Conservation (phyloP, 441 rosid species). For the Gossypium trilobum region DNA sequence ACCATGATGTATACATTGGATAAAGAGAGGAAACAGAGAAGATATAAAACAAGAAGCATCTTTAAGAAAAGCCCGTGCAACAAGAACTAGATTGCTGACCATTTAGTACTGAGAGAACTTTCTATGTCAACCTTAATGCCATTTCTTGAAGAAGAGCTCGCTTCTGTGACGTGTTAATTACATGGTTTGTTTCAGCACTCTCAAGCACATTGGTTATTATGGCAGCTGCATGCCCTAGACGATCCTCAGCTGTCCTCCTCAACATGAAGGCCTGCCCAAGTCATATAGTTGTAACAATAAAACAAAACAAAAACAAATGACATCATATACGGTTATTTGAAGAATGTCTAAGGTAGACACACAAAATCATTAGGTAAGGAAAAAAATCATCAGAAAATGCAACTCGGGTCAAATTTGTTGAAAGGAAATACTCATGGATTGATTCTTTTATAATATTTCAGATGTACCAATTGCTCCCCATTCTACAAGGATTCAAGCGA, state of each 20-base stretch:
- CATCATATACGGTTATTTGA: background rate
- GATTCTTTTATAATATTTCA: background rate
- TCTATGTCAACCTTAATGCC: conserved; percentile 70
- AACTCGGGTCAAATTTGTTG: background rate
- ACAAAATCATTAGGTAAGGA: background rate
- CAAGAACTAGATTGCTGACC: background rate
- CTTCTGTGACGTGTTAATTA: conserved; percentile 80
- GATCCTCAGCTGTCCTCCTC: conserved; percentile 76
- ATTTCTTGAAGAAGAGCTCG: conserved; percentile 88
- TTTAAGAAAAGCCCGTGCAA: background rate
- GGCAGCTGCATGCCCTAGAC: conserved; percentile 92
- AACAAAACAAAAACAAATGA: conserved; percentile 9
- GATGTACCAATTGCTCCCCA: background rate
- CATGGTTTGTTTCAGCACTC: conserved; percentile 73
- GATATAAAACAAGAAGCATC: background rate
- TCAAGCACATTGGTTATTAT: conserved; percentile 83
- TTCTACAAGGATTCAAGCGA: background rate
- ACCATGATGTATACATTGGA: conserved; percentile 6
- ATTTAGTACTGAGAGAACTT: background rate
- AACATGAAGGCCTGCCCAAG: conserved; percentile 80
- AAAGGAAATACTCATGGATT: background rate
- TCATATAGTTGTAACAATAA: background rate
- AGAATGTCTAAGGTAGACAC: background rate
- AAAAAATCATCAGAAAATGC: background rate
- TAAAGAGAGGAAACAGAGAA: background rate